Conservation (phyloP, 2,329 filamentous ascomycete genomes). For the Ceratocystis variospora region DNA sequence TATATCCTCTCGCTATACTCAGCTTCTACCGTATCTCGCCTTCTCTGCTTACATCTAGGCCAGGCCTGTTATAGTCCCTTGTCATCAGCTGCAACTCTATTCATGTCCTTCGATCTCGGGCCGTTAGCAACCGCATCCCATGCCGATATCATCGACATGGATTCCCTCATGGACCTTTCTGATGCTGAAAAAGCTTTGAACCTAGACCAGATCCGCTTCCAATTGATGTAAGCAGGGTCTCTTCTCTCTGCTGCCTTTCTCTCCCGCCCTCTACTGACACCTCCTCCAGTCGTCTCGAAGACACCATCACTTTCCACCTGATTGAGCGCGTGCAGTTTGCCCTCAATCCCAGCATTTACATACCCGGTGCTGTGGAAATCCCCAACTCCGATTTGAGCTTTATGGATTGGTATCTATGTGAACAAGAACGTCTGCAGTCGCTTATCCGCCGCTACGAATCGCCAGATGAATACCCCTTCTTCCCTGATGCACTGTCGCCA, state of each 20-base stretch:
- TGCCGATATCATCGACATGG: constrained; percentile 45
- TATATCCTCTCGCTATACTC: too few relatives aligned
- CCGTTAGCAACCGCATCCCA: background rate
- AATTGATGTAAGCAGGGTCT: constrained; percentile 57
- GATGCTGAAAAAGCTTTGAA: constrained; percentile 78
- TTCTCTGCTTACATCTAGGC: background rate
- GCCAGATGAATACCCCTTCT: constrained; percentile 96
- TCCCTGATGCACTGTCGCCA: constrained; percentile 61
- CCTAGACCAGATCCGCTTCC: constrained; percentile 80
- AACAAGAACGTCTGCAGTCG: constrained; percentile 84
- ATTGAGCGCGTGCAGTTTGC: constrained; percentile 98
- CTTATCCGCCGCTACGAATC: constrained; percentile 88
- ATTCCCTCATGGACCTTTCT: constrained; percentile 75
- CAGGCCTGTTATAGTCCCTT: background rate
- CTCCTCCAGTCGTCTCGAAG: constrained; percentile 69
- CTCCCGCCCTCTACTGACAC: background rate
- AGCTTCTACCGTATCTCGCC: too few relatives aligned
- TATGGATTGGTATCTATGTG: constrained; percentile 83
- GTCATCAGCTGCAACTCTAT: background rate
- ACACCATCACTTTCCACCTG: constrained; percentile 92
- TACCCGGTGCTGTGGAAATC: constrained; percentile 63
- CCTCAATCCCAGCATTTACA: constrained; percentile 77
- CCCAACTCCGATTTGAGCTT: constrained; percentile 63
- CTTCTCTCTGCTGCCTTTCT: background rate
- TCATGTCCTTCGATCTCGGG: background rate